phyloP scores from a whole-genome alignment of 306 rosid genomes.

The Gastrolobium bilobum region DNA sequence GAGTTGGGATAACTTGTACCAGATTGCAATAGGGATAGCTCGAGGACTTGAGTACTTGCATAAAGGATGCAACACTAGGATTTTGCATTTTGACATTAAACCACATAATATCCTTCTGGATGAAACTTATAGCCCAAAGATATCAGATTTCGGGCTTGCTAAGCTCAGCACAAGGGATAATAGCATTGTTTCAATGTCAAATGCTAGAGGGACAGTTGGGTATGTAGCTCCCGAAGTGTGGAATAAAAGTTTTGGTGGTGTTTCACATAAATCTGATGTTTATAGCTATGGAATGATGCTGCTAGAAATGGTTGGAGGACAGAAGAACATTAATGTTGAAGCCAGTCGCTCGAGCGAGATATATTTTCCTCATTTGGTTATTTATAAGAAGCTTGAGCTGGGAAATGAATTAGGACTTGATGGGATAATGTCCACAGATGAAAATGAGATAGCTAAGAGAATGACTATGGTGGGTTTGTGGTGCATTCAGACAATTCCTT shows the following conservation, averaged over 20 bases:
- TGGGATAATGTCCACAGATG: conserved; percentile 32
- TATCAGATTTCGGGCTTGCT: conserved; percentile 60
- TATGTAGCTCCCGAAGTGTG: conserved; percentile 56
- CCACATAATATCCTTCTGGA: conserved; percentile 58
- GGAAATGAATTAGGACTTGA: conserved; percentile 48
- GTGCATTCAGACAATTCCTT: conserved; percentile 62
- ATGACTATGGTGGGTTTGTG: conserved; percentile 64
- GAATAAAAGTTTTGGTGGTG: conserved; percentile 59
- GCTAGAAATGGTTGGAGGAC: conserved; percentile 60
- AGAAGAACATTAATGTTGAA: conserved; percentile 47
- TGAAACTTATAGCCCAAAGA: conserved; percentile 44
- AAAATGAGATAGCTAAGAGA: conserved; percentile 58
- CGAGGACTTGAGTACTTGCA: conserved; percentile 56
- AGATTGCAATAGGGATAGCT: conserved; percentile 53
- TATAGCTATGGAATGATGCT: conserved; percentile 63
- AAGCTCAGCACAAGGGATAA: conserved; percentile 51
- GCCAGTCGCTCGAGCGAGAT: conserved; percentile 51
- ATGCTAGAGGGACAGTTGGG: conserved; percentile 59
- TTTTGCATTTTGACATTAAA: conserved; percentile 55
- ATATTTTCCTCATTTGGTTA: conserved; percentile 58
- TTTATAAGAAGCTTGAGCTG: conserved; percentile 51
- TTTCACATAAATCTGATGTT: conserved; percentile 61
- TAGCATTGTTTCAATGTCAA: conserved; percentile 55
- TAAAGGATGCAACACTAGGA: conserved; percentile 53
- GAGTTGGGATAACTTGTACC: conserved; percentile 51